Conservation (phyloP, 2,329 filamentous ascomycete genomes). For the Ilyonectria mors-panacis region DNA sequence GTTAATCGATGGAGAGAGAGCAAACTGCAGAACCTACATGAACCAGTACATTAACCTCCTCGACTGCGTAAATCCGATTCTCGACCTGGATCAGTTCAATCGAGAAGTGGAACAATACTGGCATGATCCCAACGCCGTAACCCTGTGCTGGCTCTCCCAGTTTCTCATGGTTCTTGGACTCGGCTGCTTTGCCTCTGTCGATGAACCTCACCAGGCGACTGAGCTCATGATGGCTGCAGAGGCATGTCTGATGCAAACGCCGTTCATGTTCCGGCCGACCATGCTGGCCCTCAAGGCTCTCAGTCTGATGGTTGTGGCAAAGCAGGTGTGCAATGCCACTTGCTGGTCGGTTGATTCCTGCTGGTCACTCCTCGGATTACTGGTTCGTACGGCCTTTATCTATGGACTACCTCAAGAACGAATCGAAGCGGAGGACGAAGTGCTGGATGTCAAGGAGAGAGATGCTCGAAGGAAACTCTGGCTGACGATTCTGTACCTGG, state of each 20-base stretch:
- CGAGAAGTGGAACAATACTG: constrained; percentile 52
- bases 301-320: constrained; percentile 54
- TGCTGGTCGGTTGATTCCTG: constrained; percentile 56
- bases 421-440: constrained; percentile 43
- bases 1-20: constrained; percentile 49
- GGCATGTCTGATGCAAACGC: constrained; percentile 56
- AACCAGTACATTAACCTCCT: constrained; percentile 51
- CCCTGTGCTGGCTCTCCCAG: constrained; percentile 53
- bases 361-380: constrained; percentile 53
- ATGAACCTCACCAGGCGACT: constrained; percentile 51
- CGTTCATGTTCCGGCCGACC: constrained; percentile 56
- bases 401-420: constrained; percentile 53
- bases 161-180: constrained; percentile 56
- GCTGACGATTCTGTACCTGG: constrained; percentile 55
- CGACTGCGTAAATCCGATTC: constrained; percentile 53
- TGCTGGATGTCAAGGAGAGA: constrained; percentile 45
- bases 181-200: constrained; percentile 51
- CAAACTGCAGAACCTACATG: constrained; percentile 47
- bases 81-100: constrained; percentile 50
- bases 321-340: constrained; percentile 55
- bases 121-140: constrained; percentile 48
- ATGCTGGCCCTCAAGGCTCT: constrained; percentile 51
- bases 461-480: constrained; percentile 51
- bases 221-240: constrained; percentile 56
- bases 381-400: constrained; percentile 54